These are phyloP conservation scores for Sporothrix pseudoabietina DNA, from an alignment of 2,329 filamentous ascomycete genomes.

Conservation along the genomic window DNA sequence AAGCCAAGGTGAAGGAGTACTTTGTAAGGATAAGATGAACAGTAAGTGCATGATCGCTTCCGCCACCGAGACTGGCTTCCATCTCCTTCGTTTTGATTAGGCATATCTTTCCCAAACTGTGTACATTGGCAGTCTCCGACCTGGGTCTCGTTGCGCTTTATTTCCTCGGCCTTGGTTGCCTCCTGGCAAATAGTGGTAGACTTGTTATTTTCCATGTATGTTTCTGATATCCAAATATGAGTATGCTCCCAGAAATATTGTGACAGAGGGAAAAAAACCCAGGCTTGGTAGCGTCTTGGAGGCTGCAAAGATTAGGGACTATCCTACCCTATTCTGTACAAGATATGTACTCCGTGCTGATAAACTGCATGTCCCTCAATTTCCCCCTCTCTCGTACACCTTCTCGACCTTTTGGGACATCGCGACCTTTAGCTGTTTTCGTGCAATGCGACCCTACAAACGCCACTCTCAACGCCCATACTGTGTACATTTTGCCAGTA, in stretches of 20 bases:
- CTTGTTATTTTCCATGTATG: neutral
- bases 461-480: neutral
- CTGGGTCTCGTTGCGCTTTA: neutral
- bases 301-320: neutral
- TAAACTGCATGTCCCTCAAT: neutral
- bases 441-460: conserved; percentile 20
- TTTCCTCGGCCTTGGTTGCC: neutral
- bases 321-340: neutral
- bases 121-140: neutral
- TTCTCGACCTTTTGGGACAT: neutral
- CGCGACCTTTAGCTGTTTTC: neutral
- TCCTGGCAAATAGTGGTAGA: neutral
- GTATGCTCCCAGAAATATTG: neutral
- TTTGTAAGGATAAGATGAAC: neutral
- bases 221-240: neutral
- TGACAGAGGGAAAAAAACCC: neutral
- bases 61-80: neutral
- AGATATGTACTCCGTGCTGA: neutral
- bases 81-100: neutral
- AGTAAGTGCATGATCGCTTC: neutral
- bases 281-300: neutral
- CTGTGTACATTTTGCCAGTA: neutral
- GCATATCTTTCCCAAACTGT: neutral
- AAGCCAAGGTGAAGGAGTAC: neutral
- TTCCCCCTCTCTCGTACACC: neutral